phyloP scores from a whole-genome alignment of 306 rosid species.

The Castanea mollissima region DNA sequence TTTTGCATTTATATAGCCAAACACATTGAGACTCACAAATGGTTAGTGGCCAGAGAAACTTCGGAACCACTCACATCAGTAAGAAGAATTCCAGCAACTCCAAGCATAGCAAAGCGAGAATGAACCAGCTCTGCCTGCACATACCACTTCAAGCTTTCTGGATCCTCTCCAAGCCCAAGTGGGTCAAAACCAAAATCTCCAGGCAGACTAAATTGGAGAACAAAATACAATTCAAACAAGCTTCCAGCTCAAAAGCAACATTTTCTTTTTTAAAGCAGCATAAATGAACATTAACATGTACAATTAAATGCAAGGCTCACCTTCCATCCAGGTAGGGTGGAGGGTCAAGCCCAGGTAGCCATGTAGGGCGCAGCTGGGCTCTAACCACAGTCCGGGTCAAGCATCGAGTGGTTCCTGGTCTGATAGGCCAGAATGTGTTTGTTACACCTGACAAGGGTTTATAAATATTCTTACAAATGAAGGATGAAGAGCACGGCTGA shows the following conservation, averaged over 20 bases:
- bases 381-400: slow-evolving; percentile 25
- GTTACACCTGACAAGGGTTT: slow-evolving; percentile 26
- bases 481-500: slow-evolving; percentile 36
- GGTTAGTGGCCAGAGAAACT: neutral
- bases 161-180: slow-evolving; percentile 94
- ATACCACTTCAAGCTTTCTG: slow-evolving; percentile 82
- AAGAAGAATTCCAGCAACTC: slow-evolving; percentile 79
- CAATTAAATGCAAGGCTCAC: slow-evolving; percentile 34
- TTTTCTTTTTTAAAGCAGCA: neutral
- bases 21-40: neutral
- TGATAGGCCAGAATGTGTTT: slow-evolving; percentile 22
- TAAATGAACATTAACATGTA: neutral
- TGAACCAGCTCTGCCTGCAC: slow-evolving; percentile 96
- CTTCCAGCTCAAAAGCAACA: neutral
- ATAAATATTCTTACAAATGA: slow-evolving; percentile 17
- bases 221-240: neutral
- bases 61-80: slow-evolving; percentile 64
- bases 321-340: slow-evolving; percentile 87
- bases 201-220: slow-evolving; percentile 44
- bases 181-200: slow-evolving; percentile 98
- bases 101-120: slow-evolving; percentile 91
- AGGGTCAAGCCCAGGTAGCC: slow-evolving; percentile 97
- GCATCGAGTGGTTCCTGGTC: slow-evolving; percentile 29
- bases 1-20: neutral
- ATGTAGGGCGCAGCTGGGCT: slow-evolving; percentile 72